Base-by-base conservation (phyloP, 805 yeast genomes). In the Helenozyma rhizophorensis region DNA sequence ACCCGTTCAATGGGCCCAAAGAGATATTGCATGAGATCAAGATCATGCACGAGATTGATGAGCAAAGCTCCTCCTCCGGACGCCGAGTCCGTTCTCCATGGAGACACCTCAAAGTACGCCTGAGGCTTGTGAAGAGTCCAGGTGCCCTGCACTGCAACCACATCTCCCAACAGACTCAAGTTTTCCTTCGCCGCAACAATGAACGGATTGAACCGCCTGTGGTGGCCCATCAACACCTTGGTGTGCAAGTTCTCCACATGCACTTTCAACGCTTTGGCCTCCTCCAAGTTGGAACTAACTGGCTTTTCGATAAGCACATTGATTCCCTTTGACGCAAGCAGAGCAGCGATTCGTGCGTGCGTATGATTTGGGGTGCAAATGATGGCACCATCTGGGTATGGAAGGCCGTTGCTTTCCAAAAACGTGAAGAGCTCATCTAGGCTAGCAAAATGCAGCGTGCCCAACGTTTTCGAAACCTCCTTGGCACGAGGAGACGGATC, bases 341-440 rank as follows among this genome's bases (percentile, higher is more conserved):
- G 53, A 2, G 55, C 42, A 4, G 59, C 54, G 19, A 63, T 37
- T 18, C 47, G 41, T 9, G 55, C 52, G 33, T 63, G 70, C n/a
- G 66, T 60, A 33, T 55, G 60, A 37, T 61, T 63, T 9, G 70
- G 70, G 6, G 70, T 63, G 30, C 63, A 59, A 9, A 63, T 51
- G 14, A 63, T 54, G 9, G 70, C 70, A 2, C 65, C 70, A 30
- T 58, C 57, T 1, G 68, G 66, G 17, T 50, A 41, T 16, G 30
- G 38, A 9, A 43, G 22, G 13, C 42, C 36, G 21, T 44, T 28
- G 10, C 26, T 23, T 9, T 58, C 49, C 28, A 60, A 53, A 35
- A 50, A 47, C 2, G 34, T 30, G 23, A 59, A 50, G 44, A 62
- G 37, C 15, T 56, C 56, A 9, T 50, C 48, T 25, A 63, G 37